phyloP scores from a whole-genome alignment of 331 rosid genomes.

The Malus hybrid region DNA sequence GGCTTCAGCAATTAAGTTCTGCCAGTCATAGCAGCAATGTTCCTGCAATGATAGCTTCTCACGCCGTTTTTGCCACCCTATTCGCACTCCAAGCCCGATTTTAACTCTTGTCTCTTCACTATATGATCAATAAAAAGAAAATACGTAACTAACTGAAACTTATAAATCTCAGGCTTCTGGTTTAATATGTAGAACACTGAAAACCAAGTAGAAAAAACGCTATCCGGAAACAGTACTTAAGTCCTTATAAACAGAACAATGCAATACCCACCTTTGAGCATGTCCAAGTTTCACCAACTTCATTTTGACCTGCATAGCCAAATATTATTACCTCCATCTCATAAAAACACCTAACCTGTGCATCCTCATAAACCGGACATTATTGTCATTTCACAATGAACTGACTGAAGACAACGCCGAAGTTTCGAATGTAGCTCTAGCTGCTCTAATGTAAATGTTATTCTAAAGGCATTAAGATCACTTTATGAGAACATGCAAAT shows the following conservation, averaged over 20 bases:
- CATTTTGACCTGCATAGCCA: constrained; percentile 70
- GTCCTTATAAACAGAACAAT: constrained; percentile 10
- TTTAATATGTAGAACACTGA: no score
- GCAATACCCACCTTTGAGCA: constrained; percentile 69
- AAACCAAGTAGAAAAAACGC: no score
- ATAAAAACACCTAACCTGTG: background rate
- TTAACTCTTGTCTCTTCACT: constrained; percentile 70
- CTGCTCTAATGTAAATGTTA: no score
- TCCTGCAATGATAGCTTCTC: constrained; percentile 53
- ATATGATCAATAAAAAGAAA: constrained; percentile 18
- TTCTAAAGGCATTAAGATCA: constrained; percentile 6
- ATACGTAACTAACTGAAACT: background rate
- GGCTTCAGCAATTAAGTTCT: constrained; percentile 74
- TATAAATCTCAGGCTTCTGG: background rate
- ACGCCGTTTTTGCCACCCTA: constrained; percentile 63
- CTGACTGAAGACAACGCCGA: background rate
- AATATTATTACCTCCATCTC: constrained; percentile 7
- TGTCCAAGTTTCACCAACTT: constrained; percentile 77
- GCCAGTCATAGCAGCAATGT: constrained; percentile 72
- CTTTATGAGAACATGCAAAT: constrained; percentile 30
- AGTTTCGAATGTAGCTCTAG: background rate
- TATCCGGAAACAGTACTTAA: background rate
- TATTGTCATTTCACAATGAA: no score
- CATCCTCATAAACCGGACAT: background rate
- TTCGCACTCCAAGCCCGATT: constrained; percentile 67